Conservation (phyloP, 139 green algal species). For the Klebsormidium nitens region DNA sequence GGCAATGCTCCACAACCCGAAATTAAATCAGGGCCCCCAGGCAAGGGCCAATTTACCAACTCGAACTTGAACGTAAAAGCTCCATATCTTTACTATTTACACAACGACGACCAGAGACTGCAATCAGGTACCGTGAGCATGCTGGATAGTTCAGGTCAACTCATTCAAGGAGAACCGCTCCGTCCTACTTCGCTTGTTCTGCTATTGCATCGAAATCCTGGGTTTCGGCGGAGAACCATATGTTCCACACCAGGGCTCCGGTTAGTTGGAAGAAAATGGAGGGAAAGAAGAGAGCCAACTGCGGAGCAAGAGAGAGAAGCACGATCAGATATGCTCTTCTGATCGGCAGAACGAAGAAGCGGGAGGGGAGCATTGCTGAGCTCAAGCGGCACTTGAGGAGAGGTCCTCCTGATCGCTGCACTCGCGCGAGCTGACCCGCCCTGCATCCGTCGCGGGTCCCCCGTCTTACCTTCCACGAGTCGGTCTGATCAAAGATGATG, state of each 20-base stretch:
- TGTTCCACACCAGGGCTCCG: conserved; percentile 46
- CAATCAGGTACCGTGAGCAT: no score
- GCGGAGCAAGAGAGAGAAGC: conserved; percentile 16
- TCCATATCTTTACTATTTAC: no score
- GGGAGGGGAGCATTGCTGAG: neutral
- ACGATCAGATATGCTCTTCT: neutral
- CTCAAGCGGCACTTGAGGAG: neutral
- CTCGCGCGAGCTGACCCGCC: neutral
- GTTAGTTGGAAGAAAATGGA: conserved; percentile 61
- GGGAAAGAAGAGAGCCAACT: conserved; percentile 72
- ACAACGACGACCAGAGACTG: no score
- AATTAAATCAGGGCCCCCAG: no score
- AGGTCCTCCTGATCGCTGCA: neutral
- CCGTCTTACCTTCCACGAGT: conserved; percentile 22
- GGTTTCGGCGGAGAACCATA: conserved; percentile 40
- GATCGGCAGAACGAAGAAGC: neutral
- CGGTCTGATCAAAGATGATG: conserved; percentile 20
- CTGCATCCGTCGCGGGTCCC: neutral
- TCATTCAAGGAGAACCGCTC: no score
- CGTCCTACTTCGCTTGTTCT: no score
- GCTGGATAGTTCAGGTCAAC: no score
- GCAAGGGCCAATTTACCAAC: no score
- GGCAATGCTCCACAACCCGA: no score
- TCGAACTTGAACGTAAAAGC: no score
- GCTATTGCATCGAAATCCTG: neutral